Conservation (phyloP, 2,329 filamentous ascomycete species). For the Truncatella angustata region DNA sequence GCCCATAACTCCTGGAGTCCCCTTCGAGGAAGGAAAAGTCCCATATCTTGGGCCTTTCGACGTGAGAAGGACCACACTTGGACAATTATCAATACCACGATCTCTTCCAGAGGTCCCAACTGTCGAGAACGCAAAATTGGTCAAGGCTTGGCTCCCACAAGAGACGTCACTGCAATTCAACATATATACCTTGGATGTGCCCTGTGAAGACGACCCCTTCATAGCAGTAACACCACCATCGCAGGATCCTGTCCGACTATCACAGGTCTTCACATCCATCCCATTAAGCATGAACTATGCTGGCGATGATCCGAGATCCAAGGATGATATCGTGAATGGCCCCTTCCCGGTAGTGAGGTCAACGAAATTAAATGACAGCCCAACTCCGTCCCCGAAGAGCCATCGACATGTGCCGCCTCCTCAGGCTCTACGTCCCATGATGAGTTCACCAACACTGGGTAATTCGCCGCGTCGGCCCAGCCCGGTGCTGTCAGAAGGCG, state of each 20-base stretch:
- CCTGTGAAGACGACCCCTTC: slow-evolving; percentile 23
- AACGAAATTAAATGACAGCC: slow-evolving; percentile 12
- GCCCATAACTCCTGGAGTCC: not conserved
- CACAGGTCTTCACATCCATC: slow-evolving; percentile 24
- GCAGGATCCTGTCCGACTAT: slow-evolving; percentile 20
- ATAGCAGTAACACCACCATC: slow-evolving; percentile 13
- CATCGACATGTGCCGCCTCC: slow-evolving; percentile 18
- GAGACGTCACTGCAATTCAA: slow-evolving; percentile 14
- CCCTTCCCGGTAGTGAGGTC: slow-evolving; percentile 5
- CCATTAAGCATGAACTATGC: slow-evolving; percentile 10
- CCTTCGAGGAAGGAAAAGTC: slow-evolving; percentile 5
- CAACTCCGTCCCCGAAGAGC: slow-evolving; percentile 19
- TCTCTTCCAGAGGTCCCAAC: no score
- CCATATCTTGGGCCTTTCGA: slow-evolving; percentile 11
- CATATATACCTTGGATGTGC: slow-evolving; percentile 11
- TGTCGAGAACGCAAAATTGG: not conserved
- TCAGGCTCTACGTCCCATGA: slow-evolving; percentile 17
- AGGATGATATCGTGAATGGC: not conserved
- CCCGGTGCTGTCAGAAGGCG: slow-evolving; percentile 22
- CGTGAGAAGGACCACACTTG: slow-evolving; percentile 9
- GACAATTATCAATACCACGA: not conserved
- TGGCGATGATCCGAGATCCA: not conserved
- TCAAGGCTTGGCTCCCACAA: not conserved
- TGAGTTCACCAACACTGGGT: slow-evolving; percentile 23
- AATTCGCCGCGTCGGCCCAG: slow-evolving; percentile 14